Percentiles rank a stretch among this genome's conserved stretches.
phyloP scores from a whole-genome alignment of 495 filamentous ascomycete genomes.

The Diplogelasinospora grovesii region DNA sequence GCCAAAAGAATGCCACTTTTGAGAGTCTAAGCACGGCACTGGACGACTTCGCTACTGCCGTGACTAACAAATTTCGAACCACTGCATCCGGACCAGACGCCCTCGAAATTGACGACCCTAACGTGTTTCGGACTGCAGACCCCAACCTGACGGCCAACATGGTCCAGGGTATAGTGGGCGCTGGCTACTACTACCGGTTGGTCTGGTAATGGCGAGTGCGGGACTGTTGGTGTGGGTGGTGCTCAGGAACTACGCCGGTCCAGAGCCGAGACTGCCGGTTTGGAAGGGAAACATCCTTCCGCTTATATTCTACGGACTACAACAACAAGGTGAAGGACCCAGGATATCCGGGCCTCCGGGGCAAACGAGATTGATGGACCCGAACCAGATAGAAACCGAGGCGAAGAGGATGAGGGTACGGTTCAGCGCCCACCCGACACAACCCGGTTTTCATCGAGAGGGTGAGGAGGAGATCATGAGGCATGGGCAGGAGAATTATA shows the following conservation, averaged over 20 bases:
- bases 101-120: too few relatives aligned
- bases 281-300: background rate
- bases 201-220: background rate
- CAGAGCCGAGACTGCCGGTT: background rate
- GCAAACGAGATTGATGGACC: too few relatives aligned
- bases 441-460: too few relatives aligned
- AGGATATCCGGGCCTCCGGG: too few relatives aligned
- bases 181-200: background rate
- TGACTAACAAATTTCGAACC: background rate
- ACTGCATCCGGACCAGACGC: background rate
- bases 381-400: too few relatives aligned
- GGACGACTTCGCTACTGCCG: background rate
- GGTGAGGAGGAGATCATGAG: too few relatives aligned
- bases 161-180: background rate
- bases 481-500: too few relatives aligned
- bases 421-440: too few relatives aligned
- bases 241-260: background rate
- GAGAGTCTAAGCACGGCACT: background rate
- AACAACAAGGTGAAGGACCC: too few relatives aligned
- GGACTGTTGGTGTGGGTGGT: background rate
- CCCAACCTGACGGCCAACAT: too few relatives aligned
- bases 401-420: too few relatives aligned
- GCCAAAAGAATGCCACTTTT: background rate
- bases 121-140: too few relatives aligned
- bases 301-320: background rate